These are phyloP conservation scores for Solanum aculeatissimum DNA, from an alignment of 305 asterid species.

Conservation along the genomic window DNA sequence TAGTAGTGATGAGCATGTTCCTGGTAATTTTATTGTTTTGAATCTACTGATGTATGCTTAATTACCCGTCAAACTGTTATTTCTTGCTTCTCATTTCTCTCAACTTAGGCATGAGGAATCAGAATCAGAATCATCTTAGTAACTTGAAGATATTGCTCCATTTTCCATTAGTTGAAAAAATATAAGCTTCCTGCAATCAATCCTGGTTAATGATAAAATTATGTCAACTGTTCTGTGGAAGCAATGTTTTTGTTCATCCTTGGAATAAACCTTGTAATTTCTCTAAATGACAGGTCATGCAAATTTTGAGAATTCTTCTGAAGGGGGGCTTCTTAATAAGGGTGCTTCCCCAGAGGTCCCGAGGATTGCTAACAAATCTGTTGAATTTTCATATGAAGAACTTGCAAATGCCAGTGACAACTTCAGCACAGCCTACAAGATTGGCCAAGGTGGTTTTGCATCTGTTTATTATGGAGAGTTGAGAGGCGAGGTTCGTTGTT, in stretches of 20 bases:
- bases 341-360: constrained; percentile 29
- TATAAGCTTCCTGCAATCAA: background rate
- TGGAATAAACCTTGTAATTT: background rate
- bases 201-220: background rate
- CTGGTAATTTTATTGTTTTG: constrained; percentile 20
- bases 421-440: constrained; percentile 45
- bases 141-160: background rate
- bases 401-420: constrained; percentile 51
- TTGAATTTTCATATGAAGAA: constrained; percentile 62
- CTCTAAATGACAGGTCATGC: constrained; percentile 1
- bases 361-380: constrained; percentile 64
- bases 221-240: background rate
- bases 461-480: constrained; percentile 62
- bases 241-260: background rate
- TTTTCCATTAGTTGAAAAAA: background rate
- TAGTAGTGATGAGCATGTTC: constrained; percentile 9
- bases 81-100: background rate
- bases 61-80: background rate
- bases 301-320: constrained; percentile 19
- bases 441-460: constrained; percentile 91
- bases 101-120: background rate
- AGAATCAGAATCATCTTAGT: background rate
- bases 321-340: constrained; percentile 20
- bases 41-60: background rate
- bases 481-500: constrained; percentile 65